Evolutionary conservation across 352 stramenopile genomes (phyloP), one percentile per base, ranked within the genome.

Genomic region (Pythium rhizo-oryzae): DNA sequence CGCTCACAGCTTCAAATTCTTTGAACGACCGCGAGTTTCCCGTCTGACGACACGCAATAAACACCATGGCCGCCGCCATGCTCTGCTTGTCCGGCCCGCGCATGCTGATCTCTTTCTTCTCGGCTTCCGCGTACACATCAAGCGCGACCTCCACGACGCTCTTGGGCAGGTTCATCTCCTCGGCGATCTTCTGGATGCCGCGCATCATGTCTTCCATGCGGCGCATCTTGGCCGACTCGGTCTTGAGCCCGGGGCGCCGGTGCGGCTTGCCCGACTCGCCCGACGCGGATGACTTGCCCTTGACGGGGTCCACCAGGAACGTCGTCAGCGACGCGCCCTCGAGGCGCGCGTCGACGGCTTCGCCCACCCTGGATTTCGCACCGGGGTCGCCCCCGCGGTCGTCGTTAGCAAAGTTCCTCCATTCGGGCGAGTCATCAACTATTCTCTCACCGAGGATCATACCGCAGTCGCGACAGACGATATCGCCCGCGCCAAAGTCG

Each of bases 371-470:
- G 76, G 81, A 91, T 89, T 92, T 92, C 47, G 77, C 82, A 87
- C 75, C 81, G 67, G 79, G 72, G 69, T 92, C 83, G 75, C 83
- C 86, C 72, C 84, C 82, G 70, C 85, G 85, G 69, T 94, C 86
- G 82, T 94, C 86, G 75, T 94, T 92, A 84, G 83, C 83, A 92
- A 91, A 94, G 58, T 78, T 94, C 68, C 82, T 79, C 86, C 86
- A 94, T 80, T 94, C 86, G 70, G 86, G 82, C 61, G 86, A 88
- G 80, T 94, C 86, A 86, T 94, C 86, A 78, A 94, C 87, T 70
- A 94, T 91, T 74, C 84, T 80, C 82, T 94, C 86, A 88, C 83
- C 84, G 73, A 94, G 81, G 76, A 94, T 86, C 75, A 94, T 87
- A 66, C 86, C 86, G 79, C 86, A 94, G 50, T 73, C 72, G 63